phyloP scores from a whole-genome alignment of 2,329 filamentous ascomycete species.

The Cladophialophora chaetospira region DNA sequence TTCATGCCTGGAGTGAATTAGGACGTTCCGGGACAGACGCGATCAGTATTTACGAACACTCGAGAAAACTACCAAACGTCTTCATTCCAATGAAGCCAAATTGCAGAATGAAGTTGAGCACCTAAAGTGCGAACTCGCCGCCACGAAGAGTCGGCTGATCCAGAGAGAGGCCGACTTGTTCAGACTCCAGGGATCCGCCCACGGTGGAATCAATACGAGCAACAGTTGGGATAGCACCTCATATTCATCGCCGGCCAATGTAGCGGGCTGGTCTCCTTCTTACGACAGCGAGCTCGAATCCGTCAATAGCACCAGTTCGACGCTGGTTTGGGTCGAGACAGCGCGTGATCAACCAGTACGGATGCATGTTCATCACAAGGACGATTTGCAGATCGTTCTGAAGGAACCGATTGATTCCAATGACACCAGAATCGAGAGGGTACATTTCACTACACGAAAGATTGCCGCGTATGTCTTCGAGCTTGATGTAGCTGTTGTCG shows the following conservation, averaged over 20 bases:
- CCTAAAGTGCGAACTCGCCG: conserved; percentile 34
- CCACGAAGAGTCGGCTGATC: conserved; percentile 31
- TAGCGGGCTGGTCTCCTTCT: neutral
- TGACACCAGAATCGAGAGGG: too few species aligned
- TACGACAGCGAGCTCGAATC: neutral
- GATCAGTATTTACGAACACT: conserved; percentile 23
- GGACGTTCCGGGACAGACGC: conserved; percentile 24
- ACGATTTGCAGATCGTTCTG: neutral
- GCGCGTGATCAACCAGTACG: conserved; percentile 4
- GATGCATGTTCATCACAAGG: conserved; percentile 14
- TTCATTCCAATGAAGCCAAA: conserved; percentile 35
- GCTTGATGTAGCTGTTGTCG: conserved; percentile 29
- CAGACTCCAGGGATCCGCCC: neutral
- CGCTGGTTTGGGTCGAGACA: conserved; percentile 17
- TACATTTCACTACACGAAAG: too few species aligned
- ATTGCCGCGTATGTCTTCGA: conserved; percentile 3
- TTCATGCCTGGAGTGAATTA: neutral
- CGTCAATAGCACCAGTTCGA: neutral
- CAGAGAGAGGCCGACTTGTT: conserved; percentile 2
- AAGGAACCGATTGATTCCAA: too few species aligned
- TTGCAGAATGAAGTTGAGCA: conserved; percentile 35
- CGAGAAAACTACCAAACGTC: conserved; percentile 13
- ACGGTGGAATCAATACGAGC: neutral
- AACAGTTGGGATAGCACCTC: neutral
- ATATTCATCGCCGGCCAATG: neutral